phyloP scores from a whole-genome alignment of 495 filamentous ascomycete species.

The Daldinia grandis region DNA sequence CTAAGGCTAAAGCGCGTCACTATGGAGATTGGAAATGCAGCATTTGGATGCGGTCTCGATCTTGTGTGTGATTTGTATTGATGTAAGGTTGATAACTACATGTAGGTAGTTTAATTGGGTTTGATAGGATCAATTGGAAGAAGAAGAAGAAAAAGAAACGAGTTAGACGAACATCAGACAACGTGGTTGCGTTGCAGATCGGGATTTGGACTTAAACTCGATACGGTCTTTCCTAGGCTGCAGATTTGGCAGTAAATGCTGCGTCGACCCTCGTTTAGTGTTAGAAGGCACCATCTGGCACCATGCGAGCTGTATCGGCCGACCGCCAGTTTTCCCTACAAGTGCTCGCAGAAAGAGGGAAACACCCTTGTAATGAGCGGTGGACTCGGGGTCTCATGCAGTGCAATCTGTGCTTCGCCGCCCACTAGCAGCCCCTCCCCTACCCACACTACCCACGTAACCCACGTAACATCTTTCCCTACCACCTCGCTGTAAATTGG shows the following conservation, averaged over 20 bases:
- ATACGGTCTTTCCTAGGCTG: constrained; percentile 31
- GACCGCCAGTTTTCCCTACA: constrained; percentile 50
- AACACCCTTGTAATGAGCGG: constrained; percentile 48
- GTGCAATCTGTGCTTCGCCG: constrained; percentile 46
- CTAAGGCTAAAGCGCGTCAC: constrained; percentile 43
- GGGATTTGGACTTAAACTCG: constrained; percentile 40
- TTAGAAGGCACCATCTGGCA: neutral
- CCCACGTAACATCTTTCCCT: neutral
- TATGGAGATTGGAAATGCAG: constrained; percentile 22
- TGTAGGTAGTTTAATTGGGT: neutral
- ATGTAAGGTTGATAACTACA: neutral
- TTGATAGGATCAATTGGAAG: neutral
- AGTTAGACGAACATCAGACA: constrained; percentile 21
- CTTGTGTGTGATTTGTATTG: constrained; percentile 12
- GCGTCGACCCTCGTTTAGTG: neutral
- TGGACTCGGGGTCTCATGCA: constrained; percentile 48
- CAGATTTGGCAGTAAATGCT: constrained; percentile 30
- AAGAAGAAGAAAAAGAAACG: neutral
- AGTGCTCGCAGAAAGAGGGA: constrained; percentile 38
- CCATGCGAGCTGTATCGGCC: constrained; percentile 36
- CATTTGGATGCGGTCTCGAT: constrained; percentile 18
- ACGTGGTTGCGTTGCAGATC: constrained; percentile 43
- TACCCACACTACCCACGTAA: constrained; percentile 11
- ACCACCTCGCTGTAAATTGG: no score
- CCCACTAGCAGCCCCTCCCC: constrained; percentile 27